Conservation (phyloP, 129 eudicot genomes). For the Ambrosia artemisiifolia region DNA sequence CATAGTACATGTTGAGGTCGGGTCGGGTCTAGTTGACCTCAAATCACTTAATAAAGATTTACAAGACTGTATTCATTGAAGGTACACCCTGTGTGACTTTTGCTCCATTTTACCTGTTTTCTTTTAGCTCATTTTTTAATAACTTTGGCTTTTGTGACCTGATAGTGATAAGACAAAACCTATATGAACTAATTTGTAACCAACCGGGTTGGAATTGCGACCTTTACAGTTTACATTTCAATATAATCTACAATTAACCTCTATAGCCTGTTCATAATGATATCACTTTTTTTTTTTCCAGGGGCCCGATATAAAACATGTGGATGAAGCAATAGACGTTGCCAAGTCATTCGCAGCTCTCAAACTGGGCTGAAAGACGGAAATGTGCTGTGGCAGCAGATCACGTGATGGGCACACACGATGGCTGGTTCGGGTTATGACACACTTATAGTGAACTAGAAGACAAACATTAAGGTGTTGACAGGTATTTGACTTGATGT, state of each 20-base stretch:
- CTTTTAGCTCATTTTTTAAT: background rate
- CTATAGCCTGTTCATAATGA: background rate
- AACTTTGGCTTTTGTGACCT: background rate
- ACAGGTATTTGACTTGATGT: background rate
- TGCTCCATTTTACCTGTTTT: background rate
- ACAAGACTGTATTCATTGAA: background rate
- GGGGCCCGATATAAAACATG: conserved; percentile 58
- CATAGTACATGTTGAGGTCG: background rate
- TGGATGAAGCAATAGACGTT: conserved; percentile 70
- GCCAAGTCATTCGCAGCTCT: conserved; percentile 71
- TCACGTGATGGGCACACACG: background rate
- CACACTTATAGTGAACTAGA: conserved; percentile 3
- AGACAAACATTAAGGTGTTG: background rate
- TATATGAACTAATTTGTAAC: background rate
- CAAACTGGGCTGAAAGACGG: conserved; percentile 44
- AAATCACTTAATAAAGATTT: background rate
- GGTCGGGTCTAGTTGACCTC: background rate
- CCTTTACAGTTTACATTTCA: background rate
- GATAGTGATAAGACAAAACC: background rate
- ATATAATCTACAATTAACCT: background rate
- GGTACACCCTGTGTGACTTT: background rate
- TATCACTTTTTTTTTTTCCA: conserved; percentile 15
- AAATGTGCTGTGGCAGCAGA: background rate
- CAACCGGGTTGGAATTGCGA: background rate
- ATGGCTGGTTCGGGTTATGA: conserved; percentile 22